These are phyloP conservation scores for Epichloe bromicola DNA, from an alignment of 2,329 filamentous ascomycete species.

Conservation along the genomic window DNA sequence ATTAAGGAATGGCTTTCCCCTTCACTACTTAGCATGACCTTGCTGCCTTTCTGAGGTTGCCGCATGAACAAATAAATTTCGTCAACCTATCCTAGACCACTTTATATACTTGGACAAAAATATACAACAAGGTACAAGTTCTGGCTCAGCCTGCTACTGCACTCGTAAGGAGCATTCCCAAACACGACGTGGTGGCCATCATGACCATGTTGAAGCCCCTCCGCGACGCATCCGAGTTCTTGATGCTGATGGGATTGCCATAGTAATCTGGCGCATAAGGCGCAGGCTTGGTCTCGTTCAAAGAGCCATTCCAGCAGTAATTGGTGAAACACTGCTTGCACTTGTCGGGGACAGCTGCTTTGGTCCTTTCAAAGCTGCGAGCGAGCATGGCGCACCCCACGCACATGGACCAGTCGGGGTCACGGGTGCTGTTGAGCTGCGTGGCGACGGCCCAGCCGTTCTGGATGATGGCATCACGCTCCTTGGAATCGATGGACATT, in stretches of 20 bases:
- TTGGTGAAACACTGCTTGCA: conserved; percentile 64
- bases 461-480: conserved; percentile 68
- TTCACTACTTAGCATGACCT: too few relatives aligned
- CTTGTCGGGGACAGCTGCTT: conserved; percentile 51
- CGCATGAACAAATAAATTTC: too few relatives aligned
- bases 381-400: conserved; percentile 78
- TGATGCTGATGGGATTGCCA: conserved; percentile 13
- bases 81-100: too few relatives aligned
- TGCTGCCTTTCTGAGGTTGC: too few relatives aligned
- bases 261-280: conserved; percentile 18
- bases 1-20: too few relatives aligned
- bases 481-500: conserved; percentile 44
- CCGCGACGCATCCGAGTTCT: conserved; percentile 10
- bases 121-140: too few relatives aligned
- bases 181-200: conserved; percentile 6
- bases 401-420: conserved; percentile 66
- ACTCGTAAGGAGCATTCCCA: neutral
- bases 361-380: conserved; percentile 60
- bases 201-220: neutral
- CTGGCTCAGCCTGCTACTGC: too few relatives aligned
- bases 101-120: too few relatives aligned
- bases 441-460: conserved; percentile 83
- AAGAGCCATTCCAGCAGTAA: conserved; percentile 92
- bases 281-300: conserved; percentile 21
- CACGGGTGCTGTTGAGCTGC: conserved; percentile 64